phyloP scores from a whole-genome alignment of 2,329 filamentous ascomycete species.

The Talaromyces sp. region DNA sequence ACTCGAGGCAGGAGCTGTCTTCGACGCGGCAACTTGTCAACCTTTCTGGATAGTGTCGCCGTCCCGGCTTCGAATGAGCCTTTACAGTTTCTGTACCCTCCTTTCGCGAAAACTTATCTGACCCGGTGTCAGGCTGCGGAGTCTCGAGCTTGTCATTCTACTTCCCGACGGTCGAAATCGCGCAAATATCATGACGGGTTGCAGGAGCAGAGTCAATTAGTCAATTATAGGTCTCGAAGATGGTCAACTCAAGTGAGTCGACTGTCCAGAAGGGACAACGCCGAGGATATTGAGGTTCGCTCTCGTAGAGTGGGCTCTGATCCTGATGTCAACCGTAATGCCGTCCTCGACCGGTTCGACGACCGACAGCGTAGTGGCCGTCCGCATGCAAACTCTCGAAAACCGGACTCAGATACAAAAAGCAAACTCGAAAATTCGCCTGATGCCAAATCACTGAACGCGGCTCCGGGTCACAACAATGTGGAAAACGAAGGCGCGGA shows the following conservation, averaged over 20 bases:
- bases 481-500: neutral
- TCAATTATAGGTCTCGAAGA: neutral
- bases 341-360: neutral
- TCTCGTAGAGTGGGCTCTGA: neutral
- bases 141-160: slow-evolving; percentile 19
- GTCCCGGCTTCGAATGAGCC: slow-evolving; percentile 39
- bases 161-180: neutral
- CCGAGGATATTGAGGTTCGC: neutral
- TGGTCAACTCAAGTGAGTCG: slow-evolving; percentile 3
- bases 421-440: neutral
- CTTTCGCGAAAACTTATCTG: slow-evolving; percentile 33
- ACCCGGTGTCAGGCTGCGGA: slow-evolving; percentile 16
- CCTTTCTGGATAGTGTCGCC: slow-evolving; percentile 36
- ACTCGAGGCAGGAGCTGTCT: slow-evolving; percentile 41
- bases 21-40: slow-evolving; percentile 37
- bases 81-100: slow-evolving; percentile 46
- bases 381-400: too few relatives aligned
- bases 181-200: neutral
- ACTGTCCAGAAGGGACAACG: neutral
- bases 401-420: neutral
- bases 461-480: too few relatives aligned
- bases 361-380: neutral
- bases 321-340: neutral
- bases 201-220: neutral
- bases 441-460: neutral